Evolutionary conservation across 164 flowering plant species (phyloP).

Genomic region (Amborella trichopoda): DNA sequence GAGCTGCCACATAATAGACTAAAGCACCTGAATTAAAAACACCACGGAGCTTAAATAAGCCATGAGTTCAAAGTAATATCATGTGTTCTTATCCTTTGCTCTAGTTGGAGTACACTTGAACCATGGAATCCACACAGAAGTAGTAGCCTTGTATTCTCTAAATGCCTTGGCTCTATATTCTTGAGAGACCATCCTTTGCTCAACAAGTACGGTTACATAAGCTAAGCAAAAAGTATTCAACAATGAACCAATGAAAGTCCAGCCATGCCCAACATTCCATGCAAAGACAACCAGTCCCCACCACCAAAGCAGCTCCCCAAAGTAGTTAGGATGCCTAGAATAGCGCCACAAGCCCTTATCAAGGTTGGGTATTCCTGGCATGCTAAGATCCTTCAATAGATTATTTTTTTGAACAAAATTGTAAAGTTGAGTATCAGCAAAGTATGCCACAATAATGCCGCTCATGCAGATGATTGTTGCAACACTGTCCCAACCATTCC

Average conservation of each 20-base stretch:
- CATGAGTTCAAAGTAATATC: too few relatives aligned
- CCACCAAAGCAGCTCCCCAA: conserved; percentile 99
- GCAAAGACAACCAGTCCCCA: conserved; percentile 82
- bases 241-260: conserved; percentile 68
- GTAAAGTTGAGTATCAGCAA: conserved; percentile 77
- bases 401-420: conserved; percentile 44
- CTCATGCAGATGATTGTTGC: conserved; percentile 37
- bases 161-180: conserved; percentile 66
- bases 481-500: conserved; percentile 57
- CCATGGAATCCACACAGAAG: conserved; percentile 97
- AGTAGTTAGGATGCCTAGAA: conserved; percentile 87
- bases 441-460: conserved; percentile 58
- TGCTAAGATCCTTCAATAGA: conserved; percentile 34
- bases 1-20: too few relatives aligned
- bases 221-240: conserved; percentile 62
- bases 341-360: conserved; percentile 74
- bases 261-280: conserved; percentile 69
- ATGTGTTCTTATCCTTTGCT: conserved; percentile 28
- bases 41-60: too few relatives aligned
- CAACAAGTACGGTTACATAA: conserved; percentile 78
- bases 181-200: conserved; percentile 61
- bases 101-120: conserved; percentile 40
- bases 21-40: too few relatives aligned
- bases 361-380: conserved; percentile 37
- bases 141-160: conserved; percentile 61